Evolutionary conservation across 2,329 filamentous ascomycete genomes (phyloP).

Genomic region (Didymella keratinophila): DNA sequence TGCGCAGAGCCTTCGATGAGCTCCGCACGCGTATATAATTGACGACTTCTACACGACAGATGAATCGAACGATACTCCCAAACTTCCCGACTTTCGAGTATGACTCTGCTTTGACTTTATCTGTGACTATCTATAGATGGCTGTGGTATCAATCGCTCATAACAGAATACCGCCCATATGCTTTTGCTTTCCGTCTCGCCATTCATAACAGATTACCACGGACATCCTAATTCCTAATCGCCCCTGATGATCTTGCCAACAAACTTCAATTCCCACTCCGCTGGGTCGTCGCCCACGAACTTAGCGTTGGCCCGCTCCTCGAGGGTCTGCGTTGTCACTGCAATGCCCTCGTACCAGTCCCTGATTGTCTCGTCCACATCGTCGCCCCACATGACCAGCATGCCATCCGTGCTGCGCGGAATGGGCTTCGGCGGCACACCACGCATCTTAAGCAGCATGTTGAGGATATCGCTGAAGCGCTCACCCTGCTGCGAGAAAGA

Average conservation of each 20-base stretch:
- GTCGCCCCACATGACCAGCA: conserved; percentile 46
- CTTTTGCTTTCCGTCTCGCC: not conserved
- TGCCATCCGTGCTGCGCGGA: conserved; percentile 41
- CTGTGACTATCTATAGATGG: not conserved
- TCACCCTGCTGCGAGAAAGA: conserved; percentile 64
- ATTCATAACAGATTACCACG: not conserved
- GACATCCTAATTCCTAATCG: conserved; percentile 19
- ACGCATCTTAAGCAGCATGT: conserved; percentile 67
- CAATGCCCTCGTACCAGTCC: conserved; percentile 49
- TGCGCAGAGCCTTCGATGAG: conserved; percentile 8
- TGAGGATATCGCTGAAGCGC: conserved; percentile 64
- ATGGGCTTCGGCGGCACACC: conserved; percentile 54
- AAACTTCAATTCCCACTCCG: conserved; percentile 51
- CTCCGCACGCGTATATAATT: conserved; percentile 14
- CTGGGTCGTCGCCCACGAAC: conserved; percentile 42
- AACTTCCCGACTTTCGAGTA: not conserved
- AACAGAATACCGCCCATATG: conserved; percentile 8
- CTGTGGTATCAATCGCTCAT: conserved; percentile 16
- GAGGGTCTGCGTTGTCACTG: conserved; percentile 37
- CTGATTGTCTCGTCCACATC: conserved; percentile 42
- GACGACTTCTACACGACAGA: conserved; percentile 20
- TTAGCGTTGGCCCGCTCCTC: conserved; percentile 40
- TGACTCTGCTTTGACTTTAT: not conserved
- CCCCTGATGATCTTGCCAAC: conserved; percentile 47
- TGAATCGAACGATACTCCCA: conserved; percentile 19